phyloP scores from a whole-genome alignment of 2,329 filamentous ascomycete genomes.

The Alternaria infectoria region DNA sequence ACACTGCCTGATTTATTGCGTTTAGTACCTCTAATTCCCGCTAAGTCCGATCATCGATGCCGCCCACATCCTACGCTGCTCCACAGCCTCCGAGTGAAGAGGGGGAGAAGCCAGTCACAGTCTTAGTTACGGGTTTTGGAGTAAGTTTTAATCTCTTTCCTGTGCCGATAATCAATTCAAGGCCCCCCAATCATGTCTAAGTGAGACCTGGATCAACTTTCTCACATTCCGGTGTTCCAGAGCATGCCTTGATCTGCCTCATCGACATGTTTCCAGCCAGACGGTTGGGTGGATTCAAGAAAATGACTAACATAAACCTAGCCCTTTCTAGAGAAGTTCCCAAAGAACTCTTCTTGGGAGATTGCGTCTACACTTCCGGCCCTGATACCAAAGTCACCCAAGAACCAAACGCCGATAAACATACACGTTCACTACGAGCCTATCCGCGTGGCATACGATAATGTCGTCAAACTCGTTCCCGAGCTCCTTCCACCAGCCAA shows the following conservation, averaged over 20 bases:
- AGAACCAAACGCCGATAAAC: slow-evolving; percentile 40
- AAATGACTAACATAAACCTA: slow-evolving; percentile 15
- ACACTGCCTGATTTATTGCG: background rate
- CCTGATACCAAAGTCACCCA: slow-evolving; percentile 34
- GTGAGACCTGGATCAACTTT: background rate
- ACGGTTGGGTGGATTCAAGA: background rate
- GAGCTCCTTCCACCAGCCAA: slow-evolving; percentile 33
- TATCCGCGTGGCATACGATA: slow-evolving; percentile 45
- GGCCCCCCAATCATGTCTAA: background rate
- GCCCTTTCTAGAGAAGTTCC: slow-evolving; percentile 43
- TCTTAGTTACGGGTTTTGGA: slow-evolving; percentile 47
- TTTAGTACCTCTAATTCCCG: background rate
- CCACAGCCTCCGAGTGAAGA: slow-evolving; percentile 38
- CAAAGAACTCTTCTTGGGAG: slow-evolving; percentile 47
- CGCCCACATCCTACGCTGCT: slow-evolving; percentile 26
- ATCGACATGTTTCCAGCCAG: background rate
- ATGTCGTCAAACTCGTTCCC: slow-evolving; percentile 35
- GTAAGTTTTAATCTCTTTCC: slow-evolving; percentile 21
- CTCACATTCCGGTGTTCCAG: background rate
- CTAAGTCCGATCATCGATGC: slow-evolving; percentile 18
- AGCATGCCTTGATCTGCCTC: background rate
- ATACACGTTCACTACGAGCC: slow-evolving; percentile 43
- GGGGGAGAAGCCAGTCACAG: slow-evolving; percentile 41
- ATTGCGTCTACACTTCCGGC: slow-evolving; percentile 47
- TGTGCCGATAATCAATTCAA: background rate